Evolutionary conservation across 495 filamentous ascomycete genomes (phyloP), one percentile per base, ranked within the genome.

Genomic region (Talaromyces liani): DNA sequence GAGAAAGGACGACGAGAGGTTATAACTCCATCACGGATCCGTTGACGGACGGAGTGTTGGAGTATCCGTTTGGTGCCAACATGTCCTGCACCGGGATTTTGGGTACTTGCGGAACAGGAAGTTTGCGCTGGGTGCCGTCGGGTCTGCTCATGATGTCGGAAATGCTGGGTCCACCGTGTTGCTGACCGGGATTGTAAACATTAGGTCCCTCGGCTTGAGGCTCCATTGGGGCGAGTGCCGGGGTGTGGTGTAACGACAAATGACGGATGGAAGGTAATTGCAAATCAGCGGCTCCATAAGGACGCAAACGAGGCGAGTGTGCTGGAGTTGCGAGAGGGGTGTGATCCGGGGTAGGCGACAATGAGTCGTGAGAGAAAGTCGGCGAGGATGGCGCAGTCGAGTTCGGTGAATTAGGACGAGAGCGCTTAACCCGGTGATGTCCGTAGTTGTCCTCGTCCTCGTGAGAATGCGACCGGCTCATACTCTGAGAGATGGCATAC

Each of bases 351-450:
- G 94, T 98, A 1, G 94, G 95, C 1, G 95, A 98, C 25, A 91
- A 85, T 8, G 93, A 97, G 78, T 95, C 93, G 75, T 97, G 91
- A 6, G 94, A 97, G 78, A 97, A 98, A 34, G 91, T 97, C n/a
- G 94, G 94, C 2, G 94, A 98, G 29, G 93, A 95, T 29, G 94
- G 94, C 22, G 93, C 93, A 3, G 94, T 98, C 47, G 92, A 97
- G 73, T 91, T 88, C 16, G 94, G 95, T 4, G 95, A 96, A 72
- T 91, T 92, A 41, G 94, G 94, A 62, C 94, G 81, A 61, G 93
- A 97, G 54, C 90, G 86, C 80, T 97, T 97, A 33, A 87, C 85
- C 62, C 87, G 85, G 41, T 91, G 85, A 47, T 88, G 85, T n/a
- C 74, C 73, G 53, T 80, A 91, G 25, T 85, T 83, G 66, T 88